Evolutionary conservation across 306 rosid species (phyloP).

Genomic region (Hylodesmum podocarpum): DNA sequence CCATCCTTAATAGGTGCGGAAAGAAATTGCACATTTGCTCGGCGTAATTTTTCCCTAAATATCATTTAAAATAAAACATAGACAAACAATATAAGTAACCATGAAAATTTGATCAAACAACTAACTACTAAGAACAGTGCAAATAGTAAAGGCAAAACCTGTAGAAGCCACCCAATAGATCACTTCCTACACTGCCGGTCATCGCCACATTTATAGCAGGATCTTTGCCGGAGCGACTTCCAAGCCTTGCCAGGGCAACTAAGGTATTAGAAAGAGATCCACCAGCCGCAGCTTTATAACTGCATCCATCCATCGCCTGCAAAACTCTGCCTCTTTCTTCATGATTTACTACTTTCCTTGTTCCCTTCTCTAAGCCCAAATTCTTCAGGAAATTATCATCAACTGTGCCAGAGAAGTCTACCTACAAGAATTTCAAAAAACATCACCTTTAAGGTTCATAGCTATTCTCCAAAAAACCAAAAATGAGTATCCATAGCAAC

Average conservation of each 20-base stretch:
- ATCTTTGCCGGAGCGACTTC: constrained; percentile 47
- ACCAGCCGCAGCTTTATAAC: constrained; percentile 98
- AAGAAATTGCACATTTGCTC: constrained; percentile 90
- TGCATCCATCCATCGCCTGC: constrained; percentile 96
- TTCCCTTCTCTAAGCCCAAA: constrained; percentile 86
- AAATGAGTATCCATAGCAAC: neutral
- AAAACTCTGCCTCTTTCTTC: constrained; percentile 94
- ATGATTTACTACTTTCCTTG: constrained; percentile 79
- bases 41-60: constrained; percentile 66
- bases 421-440: constrained; percentile 43
- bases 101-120: constrained; percentile 17
- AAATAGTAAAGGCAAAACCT: constrained; percentile 46
- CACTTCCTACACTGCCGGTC: constrained; percentile 92
- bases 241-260: constrained; percentile 94
- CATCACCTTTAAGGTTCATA: neutral
- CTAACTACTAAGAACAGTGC: neutral
- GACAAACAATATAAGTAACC: neutral
- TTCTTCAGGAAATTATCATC: constrained; percentile 76
- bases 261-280: constrained; percentile 95
- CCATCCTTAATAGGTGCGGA: constrained; percentile 78
- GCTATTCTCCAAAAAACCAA: neutral
- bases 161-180: constrained; percentile 94
- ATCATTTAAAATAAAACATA: neutral
- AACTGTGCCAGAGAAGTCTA: constrained; percentile 87
- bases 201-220: constrained; percentile 78